A percentile compares a stretch with the other conserved stretches of the same genome.
These are phyloP conservation scores for Cutaneotrichosporon cavernicola DNA, from an alignment of 1,284 basidiomycete genomes.

Conservation along the genomic window DNA sequence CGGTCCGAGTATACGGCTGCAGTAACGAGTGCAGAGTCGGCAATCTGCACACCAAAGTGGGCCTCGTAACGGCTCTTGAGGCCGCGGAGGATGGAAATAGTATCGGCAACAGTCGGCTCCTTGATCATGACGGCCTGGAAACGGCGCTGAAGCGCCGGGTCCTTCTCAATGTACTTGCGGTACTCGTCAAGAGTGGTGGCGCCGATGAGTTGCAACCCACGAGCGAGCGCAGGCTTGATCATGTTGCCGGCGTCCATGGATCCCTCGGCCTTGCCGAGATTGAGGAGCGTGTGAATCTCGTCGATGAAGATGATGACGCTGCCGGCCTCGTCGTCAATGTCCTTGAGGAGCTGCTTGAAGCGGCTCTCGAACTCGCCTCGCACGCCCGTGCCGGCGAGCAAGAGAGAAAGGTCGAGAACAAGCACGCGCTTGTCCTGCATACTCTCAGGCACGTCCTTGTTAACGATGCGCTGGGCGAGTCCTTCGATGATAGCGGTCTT, in stretches of 20 bases:
- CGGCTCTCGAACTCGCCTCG: constrained; percentile 90
- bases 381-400: constrained; percentile 83
- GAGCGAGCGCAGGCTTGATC: constrained; percentile 64
- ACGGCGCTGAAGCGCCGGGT: constrained; percentile 82
- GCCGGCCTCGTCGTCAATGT: constrained; percentile 77
- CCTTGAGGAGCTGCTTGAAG: constrained; percentile 78
- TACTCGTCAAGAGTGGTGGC: constrained; percentile 90
- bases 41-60: constrained; percentile 87
- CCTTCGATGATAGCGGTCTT: constrained; percentile 91
- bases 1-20: constrained; percentile 75
- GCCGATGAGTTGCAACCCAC: constrained; percentile 80
- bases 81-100: constrained; percentile 84
- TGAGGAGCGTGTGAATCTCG: constrained; percentile 64
- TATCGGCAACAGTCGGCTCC: constrained; percentile 80
- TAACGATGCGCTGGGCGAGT: constrained; percentile 79
- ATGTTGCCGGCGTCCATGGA: constrained; percentile 82
- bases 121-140: constrained; percentile 86
- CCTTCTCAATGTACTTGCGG: constrained; percentile 85
- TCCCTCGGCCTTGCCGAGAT: constrained; percentile 86
- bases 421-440: constrained; percentile 77
- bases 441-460: constrained; percentile 88
- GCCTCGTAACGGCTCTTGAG: constrained; percentile 79
- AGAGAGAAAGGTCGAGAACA: constrained; percentile 73
- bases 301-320: constrained; percentile 79
- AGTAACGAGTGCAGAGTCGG: constrained; percentile 81